Evolutionary conservation across 192 early-diverging fungal genomes (phyloP), one percentile per base, ranked within the genome.

Genomic region (Podila minutissima): DNA sequence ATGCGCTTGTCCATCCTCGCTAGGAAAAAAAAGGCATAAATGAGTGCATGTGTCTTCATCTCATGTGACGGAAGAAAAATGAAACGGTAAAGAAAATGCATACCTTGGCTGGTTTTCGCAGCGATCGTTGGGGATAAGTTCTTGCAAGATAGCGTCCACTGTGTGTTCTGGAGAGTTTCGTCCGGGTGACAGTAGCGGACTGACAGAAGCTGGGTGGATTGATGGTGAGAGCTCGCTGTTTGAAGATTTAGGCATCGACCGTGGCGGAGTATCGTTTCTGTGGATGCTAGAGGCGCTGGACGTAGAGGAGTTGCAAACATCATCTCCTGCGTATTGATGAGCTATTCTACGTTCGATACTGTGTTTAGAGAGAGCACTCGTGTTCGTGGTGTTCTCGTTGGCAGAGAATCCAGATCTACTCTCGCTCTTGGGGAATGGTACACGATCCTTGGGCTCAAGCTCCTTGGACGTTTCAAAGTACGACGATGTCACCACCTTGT

Each of bases 391-490:
- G 3, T 46, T 46, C 13, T 17, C 41, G 3, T 46, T 15, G 41
- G 41, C 41, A 46, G 41, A 4, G 41, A 15, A 8, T 46, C 41
- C 41, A 46, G 41, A 46, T 55, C 22, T 55, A n/a, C 22, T 26
- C n/a, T 55, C 22, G 24, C 5, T 55, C 53, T 1, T 12, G 2
- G 53, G 6, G 24, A 22, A 55, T 24, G 20, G 53, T 9, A 17
- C 22, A 26, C 0, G 12, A 26, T 55, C 53, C 17, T n/a, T 53
- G 51, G n/a, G 17, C 3, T 53, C 20, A 15, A 3, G 4, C 1
- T 41, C 38, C 38, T 46, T 46, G 41, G 41, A 13, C 41, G 15
- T 46, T 46, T 22, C 22, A 46, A 77, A 77, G 37, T 77, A 77
- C 5, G 60, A 32, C 4, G 75, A 77, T 4, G 58, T 71, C 28